Base-by-base conservation (phyloP, 2,329 filamentous ascomycete genomes). In the Nemania serpens region DNA sequence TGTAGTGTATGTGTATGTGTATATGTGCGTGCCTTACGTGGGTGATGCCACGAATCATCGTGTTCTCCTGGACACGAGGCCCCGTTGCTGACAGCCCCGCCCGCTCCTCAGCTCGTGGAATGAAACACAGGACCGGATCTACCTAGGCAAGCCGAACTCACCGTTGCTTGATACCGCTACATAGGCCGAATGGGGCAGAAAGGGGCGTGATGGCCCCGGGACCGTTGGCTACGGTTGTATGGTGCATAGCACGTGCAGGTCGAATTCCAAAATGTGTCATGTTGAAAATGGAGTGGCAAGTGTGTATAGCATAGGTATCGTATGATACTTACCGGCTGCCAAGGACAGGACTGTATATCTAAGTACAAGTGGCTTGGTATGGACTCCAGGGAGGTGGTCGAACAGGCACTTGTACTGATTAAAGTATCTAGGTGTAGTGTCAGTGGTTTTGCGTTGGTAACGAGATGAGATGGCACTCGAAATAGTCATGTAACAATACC, bases 271-370 rank as follows among this genome's bases (percentile, higher is more conserved):
- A 25, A 53, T 36, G 22, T 9, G 43, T 39, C 13, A 22, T 11
- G 42, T 46, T 12, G 20, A 41, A 34, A 34, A 46, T 29, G 39
- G 20, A 51, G 52, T 43, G 37, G 17, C 20, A 36, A 17, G 46
- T 20, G 25, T n/a, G 33, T 33, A 34, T 34, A 9, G 36, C 36
- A 58, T 61, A 55, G 59, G 36, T 41, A 58, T 61, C 59, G 59
- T 61, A 61, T 61, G 55, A 61, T 34, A 42, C 29, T 41, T n/a
- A 13, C 13, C 25, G 39, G 13, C 34, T 37, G 55, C 55, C 55
- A 62, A 59, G 59, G 12, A 17, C 25, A 39, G 41, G 2, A 43
- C 15, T 29, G 34, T 46, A 17, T 2, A 46, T 25, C 17, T n/a
- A 29, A n/a, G 39, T 47, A 43, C 49, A 46, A 45, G 42, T 41